Percentiles rank a stretch among this genome's conserved stretches.
phyloP scores from a whole-genome alignment of 768 basidiomycete genomes.

The Suillus variegatus region DNA sequence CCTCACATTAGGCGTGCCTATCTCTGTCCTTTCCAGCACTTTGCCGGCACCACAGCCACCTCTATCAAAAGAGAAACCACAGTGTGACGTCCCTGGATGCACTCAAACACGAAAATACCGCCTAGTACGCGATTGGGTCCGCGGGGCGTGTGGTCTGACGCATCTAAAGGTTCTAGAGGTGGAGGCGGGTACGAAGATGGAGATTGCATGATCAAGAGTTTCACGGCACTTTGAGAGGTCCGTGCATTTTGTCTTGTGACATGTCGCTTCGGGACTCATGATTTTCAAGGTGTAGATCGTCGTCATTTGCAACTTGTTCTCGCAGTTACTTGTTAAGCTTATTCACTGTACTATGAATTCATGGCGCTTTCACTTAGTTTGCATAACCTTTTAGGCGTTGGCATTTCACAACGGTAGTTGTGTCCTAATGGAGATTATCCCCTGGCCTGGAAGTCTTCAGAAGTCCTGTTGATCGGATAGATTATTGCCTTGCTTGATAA shows the following conservation, averaged over 20 bases:
- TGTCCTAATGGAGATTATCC: too few species aligned
- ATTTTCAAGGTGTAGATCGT: background rate
- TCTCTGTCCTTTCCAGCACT: slow-evolving; percentile 24
- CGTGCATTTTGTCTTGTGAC: background rate
- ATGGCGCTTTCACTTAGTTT: background rate
- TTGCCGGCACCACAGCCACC: slow-evolving; percentile 13
- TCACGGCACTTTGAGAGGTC: background rate
- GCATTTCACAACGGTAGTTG: too few species aligned
- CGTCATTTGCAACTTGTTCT: background rate
- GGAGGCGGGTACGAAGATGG: slow-evolving; percentile 6
- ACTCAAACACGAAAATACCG: slow-evolving; percentile 59
- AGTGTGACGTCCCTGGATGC: slow-evolving; percentile 65
- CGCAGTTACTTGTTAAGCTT: background rate
- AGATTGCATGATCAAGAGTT: background rate
- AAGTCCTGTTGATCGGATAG: too few species aligned
- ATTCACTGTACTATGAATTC: background rate
- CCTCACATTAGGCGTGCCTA: slow-evolving; percentile 58
- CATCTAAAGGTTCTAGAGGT: slow-evolving; percentile 62
- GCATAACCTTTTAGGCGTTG: background rate
- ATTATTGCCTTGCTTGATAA: too few species aligned
- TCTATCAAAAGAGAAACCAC: slow-evolving; percentile 14
- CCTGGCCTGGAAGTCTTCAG: too few species aligned
- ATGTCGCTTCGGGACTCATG: background rate
- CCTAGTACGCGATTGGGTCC: slow-evolving; percentile 60
- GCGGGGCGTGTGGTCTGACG: slow-evolving; percentile 62